Evolutionary conservation across 1,139 yeast genomes (phyloP).

Genomic region (Pichia terricola): DNA sequence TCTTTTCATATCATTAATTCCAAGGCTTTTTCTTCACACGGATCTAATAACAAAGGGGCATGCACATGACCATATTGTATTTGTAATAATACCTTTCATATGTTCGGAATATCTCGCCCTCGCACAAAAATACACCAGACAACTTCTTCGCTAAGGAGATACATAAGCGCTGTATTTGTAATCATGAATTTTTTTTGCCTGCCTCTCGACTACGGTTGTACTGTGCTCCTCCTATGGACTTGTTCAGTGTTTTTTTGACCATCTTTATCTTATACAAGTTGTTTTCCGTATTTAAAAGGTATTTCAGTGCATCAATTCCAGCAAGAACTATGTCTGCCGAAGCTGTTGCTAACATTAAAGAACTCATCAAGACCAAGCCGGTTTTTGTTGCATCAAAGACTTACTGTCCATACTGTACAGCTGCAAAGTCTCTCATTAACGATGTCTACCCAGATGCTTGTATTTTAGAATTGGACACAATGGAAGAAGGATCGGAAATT

Average conservation of each 20-base stretch:
- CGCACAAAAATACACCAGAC: too few species aligned
- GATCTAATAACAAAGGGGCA: too few species aligned
- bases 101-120: too few species aligned
- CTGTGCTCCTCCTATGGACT: too few species aligned
- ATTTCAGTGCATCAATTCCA: conserved; percentile 15
- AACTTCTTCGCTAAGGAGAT: too few species aligned
- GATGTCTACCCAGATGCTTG: conserved; percentile 44
- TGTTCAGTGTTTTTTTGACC: neutral
- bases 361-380: conserved; percentile 54
- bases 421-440: conserved; percentile 49
- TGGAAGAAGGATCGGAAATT: conserved; percentile 51
- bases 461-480: conserved; percentile 55
- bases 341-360: conserved; percentile 48
- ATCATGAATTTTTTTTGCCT: too few species aligned
- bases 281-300: conserved; percentile 20
- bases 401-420: conserved; percentile 64
- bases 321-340: conserved; percentile 33
- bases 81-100: too few species aligned
- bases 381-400: conserved; percentile 82
- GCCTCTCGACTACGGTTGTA: too few species aligned
- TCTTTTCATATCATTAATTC: too few species aligned
- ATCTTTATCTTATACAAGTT: conserved; percentile 15
- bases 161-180: too few species aligned
- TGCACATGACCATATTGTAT: too few species aligned
- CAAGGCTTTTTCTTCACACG: too few species aligned